phyloP scores from a whole-genome alignment of 2,329 filamentous ascomycete genomes.

The Tolypocladium sp. region DNA sequence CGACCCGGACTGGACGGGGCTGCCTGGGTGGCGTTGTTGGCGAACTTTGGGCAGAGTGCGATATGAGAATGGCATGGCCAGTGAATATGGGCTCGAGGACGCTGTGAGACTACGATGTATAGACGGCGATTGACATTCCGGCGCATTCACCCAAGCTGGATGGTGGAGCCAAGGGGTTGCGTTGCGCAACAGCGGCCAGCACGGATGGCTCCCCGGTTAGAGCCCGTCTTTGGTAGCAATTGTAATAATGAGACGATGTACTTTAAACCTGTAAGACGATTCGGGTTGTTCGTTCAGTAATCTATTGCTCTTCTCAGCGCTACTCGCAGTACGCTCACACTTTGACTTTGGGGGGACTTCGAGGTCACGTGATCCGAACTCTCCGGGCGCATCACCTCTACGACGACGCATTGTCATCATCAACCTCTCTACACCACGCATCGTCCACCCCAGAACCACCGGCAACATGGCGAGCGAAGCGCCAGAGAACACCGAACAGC shows the following conservation, averaged over 20 bases:
- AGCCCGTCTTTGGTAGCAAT: neutral
- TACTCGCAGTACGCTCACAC: no score
- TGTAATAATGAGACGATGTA: neutral
- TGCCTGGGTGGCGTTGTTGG: conserved; percentile 22
- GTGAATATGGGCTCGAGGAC: neutral
- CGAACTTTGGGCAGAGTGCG: conserved; percentile 7
- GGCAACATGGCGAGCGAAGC: conserved; percentile 25
- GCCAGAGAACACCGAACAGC: conserved; percentile 22
- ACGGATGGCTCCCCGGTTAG: neutral
- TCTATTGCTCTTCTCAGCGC: neutral
- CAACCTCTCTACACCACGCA: neutral
- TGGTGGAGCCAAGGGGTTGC: neutral
- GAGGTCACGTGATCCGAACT: neutral
- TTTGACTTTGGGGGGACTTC: no score
- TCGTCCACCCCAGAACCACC: neutral
- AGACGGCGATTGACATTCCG: neutral
- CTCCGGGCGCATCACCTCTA: neutral
- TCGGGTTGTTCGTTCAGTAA: no score
- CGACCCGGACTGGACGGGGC: neutral
- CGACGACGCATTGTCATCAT: neutral
- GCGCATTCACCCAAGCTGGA: neutral
- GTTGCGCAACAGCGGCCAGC: neutral
- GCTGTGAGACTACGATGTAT: neutral
- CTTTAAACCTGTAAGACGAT: neutral
- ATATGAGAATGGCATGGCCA: neutral